Conservation (phyloP, 768 basidiomycete species). For the Pleurotus djamor region DNA sequence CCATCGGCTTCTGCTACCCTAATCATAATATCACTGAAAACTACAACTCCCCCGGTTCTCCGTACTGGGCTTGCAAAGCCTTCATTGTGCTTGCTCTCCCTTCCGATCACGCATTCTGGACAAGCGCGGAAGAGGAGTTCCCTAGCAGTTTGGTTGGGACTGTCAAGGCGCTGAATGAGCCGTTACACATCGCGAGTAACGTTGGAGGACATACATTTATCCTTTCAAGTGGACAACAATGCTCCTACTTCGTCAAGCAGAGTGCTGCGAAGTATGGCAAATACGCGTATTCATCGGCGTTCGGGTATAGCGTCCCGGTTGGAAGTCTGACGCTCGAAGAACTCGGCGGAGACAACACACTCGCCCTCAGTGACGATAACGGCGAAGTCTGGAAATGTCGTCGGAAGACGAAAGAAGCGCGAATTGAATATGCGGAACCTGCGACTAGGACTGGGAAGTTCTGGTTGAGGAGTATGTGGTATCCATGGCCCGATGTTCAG, state of each 20-base stretch:
- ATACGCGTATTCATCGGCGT: constrained; percentile 73
- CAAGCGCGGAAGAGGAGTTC: constrained; percentile 62
- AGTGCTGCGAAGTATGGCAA: constrained; percentile 81
- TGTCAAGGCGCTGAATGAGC: constrained; percentile 53
- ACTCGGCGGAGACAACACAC: constrained; percentile 65
- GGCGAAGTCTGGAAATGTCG: constrained; percentile 76
- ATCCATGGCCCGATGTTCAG: constrained; percentile 69
- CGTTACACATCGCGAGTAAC: constrained; percentile 67
- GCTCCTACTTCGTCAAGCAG: constrained; percentile 77
- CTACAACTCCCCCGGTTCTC: constrained; percentile 77
- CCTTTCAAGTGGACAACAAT: constrained; percentile 76
- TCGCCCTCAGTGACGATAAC: constrained; percentile 67
- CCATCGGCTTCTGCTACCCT: constrained; percentile 69
- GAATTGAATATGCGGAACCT: constrained; percentile 36
- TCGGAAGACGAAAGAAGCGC: constrained; percentile 59
- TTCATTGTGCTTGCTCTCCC: constrained; percentile 67
- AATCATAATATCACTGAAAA: constrained; percentile 78
- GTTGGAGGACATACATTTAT: constrained; percentile 65
- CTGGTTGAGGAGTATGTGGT: constrained; percentile 70
- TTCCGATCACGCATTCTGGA: constrained; percentile 72
- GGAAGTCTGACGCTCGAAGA: constrained; percentile 70
- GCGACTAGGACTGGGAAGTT: constrained; percentile 8
- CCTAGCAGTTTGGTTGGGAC: constrained; percentile 45
- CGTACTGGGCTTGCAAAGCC: constrained; percentile 82
- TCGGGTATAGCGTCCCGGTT: constrained; percentile 74